Evolutionary conservation across 139 green algal species (phyloP), one percentile per base, ranked within the genome.

Genomic region (Chlamydomonas schloesseri): DNA sequence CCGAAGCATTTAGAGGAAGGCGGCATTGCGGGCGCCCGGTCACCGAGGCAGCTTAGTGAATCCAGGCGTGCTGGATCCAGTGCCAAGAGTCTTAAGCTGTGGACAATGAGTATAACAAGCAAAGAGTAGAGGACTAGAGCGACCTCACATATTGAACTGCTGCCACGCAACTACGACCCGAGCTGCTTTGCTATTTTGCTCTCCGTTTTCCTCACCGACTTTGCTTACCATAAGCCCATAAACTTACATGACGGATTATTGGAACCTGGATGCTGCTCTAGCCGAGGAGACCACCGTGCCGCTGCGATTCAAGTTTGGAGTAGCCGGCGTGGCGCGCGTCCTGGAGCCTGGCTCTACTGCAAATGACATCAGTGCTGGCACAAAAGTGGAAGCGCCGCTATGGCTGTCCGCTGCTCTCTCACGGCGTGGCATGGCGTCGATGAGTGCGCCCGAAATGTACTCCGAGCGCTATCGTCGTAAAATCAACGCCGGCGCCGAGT

Each of bases 401-500:
- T 93, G 89, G 89, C 50, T 93, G 34, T 58, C 88, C 6, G 23
- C 37, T 1, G 37, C 81, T 3, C 70, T 93, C 17, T 46, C 50
- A 13, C 70, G 68, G 10, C 60, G 89, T 0, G 57, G 64, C 65
- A 89, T 93, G 89, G 72, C 76, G 29, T 74, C 67, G 0, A 31
- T 91, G 50, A 71, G 74, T 33, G 42, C 84, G 23, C 89, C 89
- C 5, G 77, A 82, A 17, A 57, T 87, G 6, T 93, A 93, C 65
- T 68, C 53, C 17, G 89, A 93, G 23, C 86, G 89, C 2, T 91
- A 91, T 50, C 71, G 79, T 0, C 65, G 86, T 0, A 91, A 88
- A 72, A 31, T 93, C 0, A 87, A 90, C 24, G 89, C 89, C 23
- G 86, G 89, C 18, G 89, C 89, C 1, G 89, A 93, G 53, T 88